Evolutionary conservation across 768 basidiomycete species (phyloP).

Genomic region (Macrolepiota fuliginosa): DNA sequence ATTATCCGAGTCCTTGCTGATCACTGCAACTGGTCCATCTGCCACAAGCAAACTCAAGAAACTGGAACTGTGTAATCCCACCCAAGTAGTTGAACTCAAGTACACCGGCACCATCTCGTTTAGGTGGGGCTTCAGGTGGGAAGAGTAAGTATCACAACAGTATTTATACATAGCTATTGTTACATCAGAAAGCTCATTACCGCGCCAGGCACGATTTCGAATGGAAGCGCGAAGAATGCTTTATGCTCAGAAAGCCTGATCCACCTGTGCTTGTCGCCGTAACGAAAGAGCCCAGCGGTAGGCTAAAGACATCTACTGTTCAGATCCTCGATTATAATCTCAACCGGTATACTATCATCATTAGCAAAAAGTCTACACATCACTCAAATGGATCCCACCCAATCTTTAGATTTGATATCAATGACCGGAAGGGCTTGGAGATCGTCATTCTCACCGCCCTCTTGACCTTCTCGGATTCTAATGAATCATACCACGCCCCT

Average conservation of each 20-base stretch:
- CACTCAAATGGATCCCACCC: not conserved
- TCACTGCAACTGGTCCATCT: constrained; percentile 61
- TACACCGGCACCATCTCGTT: constrained; percentile 73
- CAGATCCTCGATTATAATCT: constrained; percentile 87
- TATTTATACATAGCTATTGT: not conserved
- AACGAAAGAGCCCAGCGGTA: constrained; percentile 71
- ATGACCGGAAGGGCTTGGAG: constrained; percentile 84
- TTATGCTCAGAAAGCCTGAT: constrained; percentile 80
- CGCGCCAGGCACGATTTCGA: constrained; percentile 71
- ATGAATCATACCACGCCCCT: constrained; percentile 48
- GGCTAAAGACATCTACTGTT: constrained; percentile 59
- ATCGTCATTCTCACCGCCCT: constrained; percentile 76
- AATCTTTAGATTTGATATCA: constrained; percentile 67
- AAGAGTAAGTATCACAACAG: constrained; percentile 51
- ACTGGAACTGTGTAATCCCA: constrained; percentile 75
- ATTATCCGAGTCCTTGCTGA: constrained; percentile 66
- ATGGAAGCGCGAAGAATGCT: constrained; percentile 85
- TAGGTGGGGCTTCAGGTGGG: constrained; percentile 80
- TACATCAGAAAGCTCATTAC: constrained; percentile 1
- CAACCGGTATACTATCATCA: constrained; percentile 48
- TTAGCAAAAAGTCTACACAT: not conserved
- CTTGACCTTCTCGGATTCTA: constrained; percentile 73
- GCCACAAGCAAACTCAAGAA: constrained; percentile 71
- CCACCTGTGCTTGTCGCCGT: constrained; percentile 83
- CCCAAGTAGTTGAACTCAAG: constrained; percentile 65